Conservation (phyloP, 306 rosid species). For the Carpinus viminea region DNA sequence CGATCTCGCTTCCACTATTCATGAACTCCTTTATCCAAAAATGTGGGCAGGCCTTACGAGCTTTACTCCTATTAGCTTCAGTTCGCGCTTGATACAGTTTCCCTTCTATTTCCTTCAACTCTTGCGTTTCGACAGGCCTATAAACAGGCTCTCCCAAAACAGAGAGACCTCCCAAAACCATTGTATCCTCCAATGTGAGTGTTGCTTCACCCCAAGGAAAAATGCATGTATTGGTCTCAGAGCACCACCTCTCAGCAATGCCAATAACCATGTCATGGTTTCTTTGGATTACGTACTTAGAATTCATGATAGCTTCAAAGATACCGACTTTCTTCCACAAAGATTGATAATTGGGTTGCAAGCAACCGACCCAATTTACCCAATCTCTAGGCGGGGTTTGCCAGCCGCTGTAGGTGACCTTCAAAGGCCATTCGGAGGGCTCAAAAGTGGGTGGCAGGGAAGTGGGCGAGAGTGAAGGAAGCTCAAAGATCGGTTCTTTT, state of each 20-base stretch:
- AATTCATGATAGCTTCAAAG: slow-evolving; percentile 20
- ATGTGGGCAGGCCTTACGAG: background rate
- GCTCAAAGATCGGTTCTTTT: slow-evolving; percentile 1
- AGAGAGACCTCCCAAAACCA: slow-evolving; percentile 46
- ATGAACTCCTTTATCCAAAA: slow-evolving; percentile 37
- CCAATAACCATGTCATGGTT: background rate
- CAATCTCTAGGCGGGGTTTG: background rate
- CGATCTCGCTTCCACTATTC: slow-evolving; percentile 44
- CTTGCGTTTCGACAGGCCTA: slow-evolving; percentile 12
- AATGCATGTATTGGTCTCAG: slow-evolving; percentile 19
- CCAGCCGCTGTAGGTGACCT: slow-evolving; percentile 15
- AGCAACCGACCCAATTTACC: slow-evolving; percentile 23
- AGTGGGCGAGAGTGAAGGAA: slow-evolving; percentile 2
- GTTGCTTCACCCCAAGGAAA: slow-evolving; percentile 44
- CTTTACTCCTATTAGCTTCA: background rate
- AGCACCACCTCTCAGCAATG: slow-evolving; percentile 23
- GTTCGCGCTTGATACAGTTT: slow-evolving; percentile 22
- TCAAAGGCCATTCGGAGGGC: background rate
- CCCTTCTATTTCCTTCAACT: slow-evolving; percentile 24
- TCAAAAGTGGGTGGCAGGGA: slow-evolving; percentile 5
- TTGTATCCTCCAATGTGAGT: slow-evolving; percentile 24
- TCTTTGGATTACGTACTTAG: background rate
- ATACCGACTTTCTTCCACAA: slow-evolving; percentile 23
- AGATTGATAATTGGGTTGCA: background rate
- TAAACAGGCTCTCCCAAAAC: slow-evolving; percentile 32